Evolutionary conservation across 2,329 filamentous ascomycete species (phyloP).

Genomic region (Calonectria honghensis): DNA sequence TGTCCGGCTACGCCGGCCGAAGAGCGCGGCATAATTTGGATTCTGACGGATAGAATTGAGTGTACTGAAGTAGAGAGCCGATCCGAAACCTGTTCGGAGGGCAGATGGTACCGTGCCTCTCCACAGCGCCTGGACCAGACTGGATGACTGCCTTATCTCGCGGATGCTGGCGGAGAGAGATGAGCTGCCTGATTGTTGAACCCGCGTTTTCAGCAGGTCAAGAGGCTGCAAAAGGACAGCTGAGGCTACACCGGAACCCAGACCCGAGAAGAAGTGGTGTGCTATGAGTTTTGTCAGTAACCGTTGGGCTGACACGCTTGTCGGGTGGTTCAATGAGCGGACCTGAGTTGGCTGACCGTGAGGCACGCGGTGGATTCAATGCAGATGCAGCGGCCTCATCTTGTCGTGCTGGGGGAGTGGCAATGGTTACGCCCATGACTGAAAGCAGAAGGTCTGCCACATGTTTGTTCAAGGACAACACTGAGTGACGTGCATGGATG

Average conservation of each 20-base stretch:
- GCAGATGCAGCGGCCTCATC: conserved; percentile 45
- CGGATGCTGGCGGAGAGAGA: conserved; percentile 70
- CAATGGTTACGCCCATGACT: conserved; percentile 54
- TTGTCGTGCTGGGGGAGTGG: conserved; percentile 48
- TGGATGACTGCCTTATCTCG: conserved; percentile 74
- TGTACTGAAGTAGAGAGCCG: conserved; percentile 93
- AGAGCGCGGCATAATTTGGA: conserved; percentile 60
- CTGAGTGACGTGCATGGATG: conserved; percentile 51
- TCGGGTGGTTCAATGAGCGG: conserved; percentile 41
- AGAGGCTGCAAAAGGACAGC: conserved; percentile 95
- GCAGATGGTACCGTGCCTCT: conserved; percentile 93
- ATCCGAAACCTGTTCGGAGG: conserved; percentile 94
- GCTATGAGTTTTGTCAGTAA: conserved; percentile 65
- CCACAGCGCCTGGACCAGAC: conserved; percentile 84
- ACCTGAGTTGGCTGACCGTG: conserved; percentile 54
- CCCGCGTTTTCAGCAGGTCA: conserved; percentile 95
- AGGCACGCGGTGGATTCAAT: conserved; percentile 46
- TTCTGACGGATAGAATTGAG: conserved; percentile 88
- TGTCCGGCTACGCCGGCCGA: conserved; percentile 49
- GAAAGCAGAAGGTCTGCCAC: conserved; percentile 47
- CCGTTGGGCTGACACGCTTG: conserved; percentile 10
- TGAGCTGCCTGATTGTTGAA: conserved; percentile 88
- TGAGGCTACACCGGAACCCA: conserved; percentile 90
- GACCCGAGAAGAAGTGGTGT: conserved; percentile 92
- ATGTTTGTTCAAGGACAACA: conserved; percentile 42